Percentiles rank a stretch among this genome's conserved stretches.
These are phyloP conservation scores for Monilinia fructicola DNA, from an alignment of 2,329 filamentous ascomycete species.

Conservation along the genomic window DNA sequence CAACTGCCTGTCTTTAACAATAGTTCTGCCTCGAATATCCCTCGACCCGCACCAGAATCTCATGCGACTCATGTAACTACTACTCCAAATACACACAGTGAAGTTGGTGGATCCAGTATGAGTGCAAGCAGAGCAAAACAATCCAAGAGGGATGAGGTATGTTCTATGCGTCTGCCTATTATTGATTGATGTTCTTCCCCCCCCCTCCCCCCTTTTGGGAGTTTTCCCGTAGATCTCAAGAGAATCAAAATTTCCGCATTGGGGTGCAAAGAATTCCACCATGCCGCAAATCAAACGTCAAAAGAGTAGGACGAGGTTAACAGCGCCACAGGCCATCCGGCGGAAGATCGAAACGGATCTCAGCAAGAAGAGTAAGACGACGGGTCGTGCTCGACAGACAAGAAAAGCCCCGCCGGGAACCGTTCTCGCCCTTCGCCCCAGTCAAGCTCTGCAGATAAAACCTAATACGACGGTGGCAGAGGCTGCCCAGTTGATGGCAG, in stretches of 20 bases:
- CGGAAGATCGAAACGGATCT: slow-evolving; percentile 96
- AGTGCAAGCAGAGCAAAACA: slow-evolving; percentile 96
- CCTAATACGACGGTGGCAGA: slow-evolving; percentile 90
- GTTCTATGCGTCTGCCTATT: slow-evolving; percentile 39
- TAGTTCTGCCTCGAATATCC: slow-evolving; percentile 67
- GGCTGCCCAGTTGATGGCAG: slow-evolving; percentile 97
- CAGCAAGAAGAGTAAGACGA: slow-evolving; percentile 90
- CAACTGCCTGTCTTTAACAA: slow-evolving; percentile 57
- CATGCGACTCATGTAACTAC: slow-evolving; percentile 45
- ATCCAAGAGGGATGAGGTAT: slow-evolving; percentile 96
- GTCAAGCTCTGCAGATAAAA: slow-evolving; percentile 96
- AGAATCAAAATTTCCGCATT: not conserved
- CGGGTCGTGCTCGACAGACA: slow-evolving; percentile 74
- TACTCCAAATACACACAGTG: slow-evolving; percentile 48
- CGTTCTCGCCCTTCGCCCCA: slow-evolving; percentile 91
- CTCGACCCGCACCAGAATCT: slow-evolving; percentile 67
- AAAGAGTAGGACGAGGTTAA: slow-evolving; percentile 21
- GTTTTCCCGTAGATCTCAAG: not conserved
- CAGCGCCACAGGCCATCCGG: slow-evolving; percentile 74
- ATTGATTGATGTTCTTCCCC: not conserved
- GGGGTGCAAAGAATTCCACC: not conserved
- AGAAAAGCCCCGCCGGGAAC: slow-evolving; percentile 95
- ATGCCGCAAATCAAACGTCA: slow-evolving; percentile 24
- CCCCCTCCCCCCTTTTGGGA: too few relatives aligned
- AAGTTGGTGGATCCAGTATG: slow-evolving; percentile 61